These are phyloP conservation scores for Aphanomyces cochlioides DNA, from an alignment of 352 stramenopile species.

Conservation along the genomic window DNA sequence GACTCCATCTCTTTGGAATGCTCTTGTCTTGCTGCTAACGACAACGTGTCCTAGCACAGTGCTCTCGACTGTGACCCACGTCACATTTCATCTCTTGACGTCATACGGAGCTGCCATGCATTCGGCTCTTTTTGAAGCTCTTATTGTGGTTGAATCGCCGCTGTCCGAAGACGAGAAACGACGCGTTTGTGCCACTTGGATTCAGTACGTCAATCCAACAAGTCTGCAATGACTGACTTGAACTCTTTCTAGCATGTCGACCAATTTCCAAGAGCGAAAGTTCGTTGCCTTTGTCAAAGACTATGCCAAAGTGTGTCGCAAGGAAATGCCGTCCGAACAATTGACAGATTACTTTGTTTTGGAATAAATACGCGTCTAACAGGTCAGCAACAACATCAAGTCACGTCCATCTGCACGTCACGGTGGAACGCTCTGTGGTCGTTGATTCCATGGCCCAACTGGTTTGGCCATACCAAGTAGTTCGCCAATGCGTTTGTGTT, in stretches of 20 bases:
- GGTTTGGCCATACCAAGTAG: slow-evolving; percentile 19
- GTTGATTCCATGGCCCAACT: slow-evolving; percentile 12
- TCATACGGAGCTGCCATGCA: slow-evolving; percentile 15
- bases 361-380: neutral
- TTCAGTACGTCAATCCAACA: neutral
- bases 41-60: slow-evolving; percentile 14
- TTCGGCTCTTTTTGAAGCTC: slow-evolving; percentile 5
- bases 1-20: neutral
- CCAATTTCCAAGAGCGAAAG: slow-evolving; percentile 26
- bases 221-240: slow-evolving; percentile 9
- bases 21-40: slow-evolving; percentile 6
- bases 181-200: neutral
- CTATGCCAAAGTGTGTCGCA: slow-evolving; percentile 27
- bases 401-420: neutral
- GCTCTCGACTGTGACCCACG: neutral
- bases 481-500: slow-evolving; percentile 28
- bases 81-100: slow-evolving; percentile 18
- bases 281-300: slow-evolving; percentile 19
- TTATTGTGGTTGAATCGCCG: neutral
- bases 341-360: slow-evolving; percentile 17
- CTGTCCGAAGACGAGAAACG: slow-evolving; percentile 5
- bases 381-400: neutral
- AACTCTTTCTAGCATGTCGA: slow-evolving; percentile 4
- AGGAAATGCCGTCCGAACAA: slow-evolving; percentile 24
- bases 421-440: neutral